Base-by-base conservation (phyloP, 768 basidiomycete species). In the Hygrophorus pudorinus region DNA sequence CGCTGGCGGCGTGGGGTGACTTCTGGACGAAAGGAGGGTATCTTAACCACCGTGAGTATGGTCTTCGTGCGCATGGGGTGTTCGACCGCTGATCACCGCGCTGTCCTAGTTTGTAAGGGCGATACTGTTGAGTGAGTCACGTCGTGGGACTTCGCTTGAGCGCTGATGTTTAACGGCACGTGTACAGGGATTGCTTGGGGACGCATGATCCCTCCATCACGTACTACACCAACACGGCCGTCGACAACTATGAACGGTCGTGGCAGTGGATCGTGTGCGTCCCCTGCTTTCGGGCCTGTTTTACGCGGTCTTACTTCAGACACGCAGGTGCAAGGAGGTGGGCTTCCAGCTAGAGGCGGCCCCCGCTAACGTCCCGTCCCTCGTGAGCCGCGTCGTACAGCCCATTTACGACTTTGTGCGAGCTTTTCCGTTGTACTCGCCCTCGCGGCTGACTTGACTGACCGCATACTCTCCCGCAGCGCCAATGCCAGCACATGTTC, bases 401-500 rank as follows among this genome's bases (percentile, higher is more conserved):
- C 75, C 75, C 0, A 30, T 54, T 12, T 79, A 78, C 51, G 78
- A 79, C 51, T 58, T 78, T 56, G 76, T 76, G 48, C 36, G 12
- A 35, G 16, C 9, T 21, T 3, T 29, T 35, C 31, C 10, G n/a
- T n/a, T 41, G 14, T 4, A 3, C 27, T 9, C 14, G 34, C 17
- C 12, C 21, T n/a, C n/a, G n/a, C n/a, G n/a, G n/a, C n/a, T n/a
- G 13, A 24, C 36, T 10, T 27, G 30, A 24, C 48, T 5, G 44
- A 41, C 24, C 6, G 10, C 30, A 32, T 41, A 9, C 11, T n/a
- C n/a, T n/a, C n/a, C n/a, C n/a, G n/a, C 51, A 82, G 79, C 70
- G 83, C n/a, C 79, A 78, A 73, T 85, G 82, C 58, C 72, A 73
- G 45, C 65, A 72, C 47, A 75, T 76, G 74, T 85, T 83, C 65